Percentiles rank a stretch among this genome's conserved stretches.
phyloP scores from a whole-genome alignment of 1,139 yeast species.

The Candida pseudoviswanathii region DNA sequence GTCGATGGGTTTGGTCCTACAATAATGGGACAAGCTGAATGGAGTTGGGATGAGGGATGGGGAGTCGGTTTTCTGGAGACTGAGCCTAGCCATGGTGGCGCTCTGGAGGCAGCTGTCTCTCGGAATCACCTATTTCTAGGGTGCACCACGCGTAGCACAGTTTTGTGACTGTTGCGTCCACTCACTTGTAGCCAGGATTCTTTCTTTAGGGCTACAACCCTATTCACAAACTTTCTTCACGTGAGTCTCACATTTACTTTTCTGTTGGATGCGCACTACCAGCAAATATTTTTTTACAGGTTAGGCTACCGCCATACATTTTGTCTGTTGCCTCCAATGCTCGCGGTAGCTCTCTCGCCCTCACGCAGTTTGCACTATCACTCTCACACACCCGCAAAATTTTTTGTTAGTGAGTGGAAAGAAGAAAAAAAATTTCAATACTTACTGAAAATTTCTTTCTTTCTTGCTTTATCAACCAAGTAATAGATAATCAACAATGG shows the following conservation, averaged over 20 bases:
- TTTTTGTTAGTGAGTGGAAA: conserved; percentile 3
- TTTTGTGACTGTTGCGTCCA: neutral
- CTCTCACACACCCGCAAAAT: conserved; percentile 1
- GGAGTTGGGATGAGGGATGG: neutral
- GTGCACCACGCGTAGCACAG: neutral
- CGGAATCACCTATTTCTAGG: too few relatives aligned
- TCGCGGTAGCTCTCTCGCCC: neutral
- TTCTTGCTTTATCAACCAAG: conserved; percentile 4
- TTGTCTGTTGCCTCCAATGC: neutral
- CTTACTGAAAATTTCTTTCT: conserved; percentile 11
- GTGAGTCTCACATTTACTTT: neutral
- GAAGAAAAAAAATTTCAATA: conserved; percentile 16
- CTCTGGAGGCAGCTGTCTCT: too few relatives aligned
- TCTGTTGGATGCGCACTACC: conserved; percentile 4
- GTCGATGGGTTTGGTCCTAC: neutral
- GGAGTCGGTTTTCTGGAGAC: neutral
- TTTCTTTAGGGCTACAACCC: conserved; percentile 1
- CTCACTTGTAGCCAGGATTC: too few relatives aligned
- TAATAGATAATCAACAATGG: conserved; percentile 53
- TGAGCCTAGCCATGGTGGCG: too few relatives aligned
- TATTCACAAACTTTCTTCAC: neutral
- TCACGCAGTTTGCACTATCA: too few relatives aligned
- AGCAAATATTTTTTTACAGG: conserved; percentile 3
- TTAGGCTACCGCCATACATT: neutral
- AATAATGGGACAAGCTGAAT: too few relatives aligned